phyloP scores from a whole-genome alignment of 2,329 filamentous ascomycete genomes.

The Sporothrix schenckii region DNA sequence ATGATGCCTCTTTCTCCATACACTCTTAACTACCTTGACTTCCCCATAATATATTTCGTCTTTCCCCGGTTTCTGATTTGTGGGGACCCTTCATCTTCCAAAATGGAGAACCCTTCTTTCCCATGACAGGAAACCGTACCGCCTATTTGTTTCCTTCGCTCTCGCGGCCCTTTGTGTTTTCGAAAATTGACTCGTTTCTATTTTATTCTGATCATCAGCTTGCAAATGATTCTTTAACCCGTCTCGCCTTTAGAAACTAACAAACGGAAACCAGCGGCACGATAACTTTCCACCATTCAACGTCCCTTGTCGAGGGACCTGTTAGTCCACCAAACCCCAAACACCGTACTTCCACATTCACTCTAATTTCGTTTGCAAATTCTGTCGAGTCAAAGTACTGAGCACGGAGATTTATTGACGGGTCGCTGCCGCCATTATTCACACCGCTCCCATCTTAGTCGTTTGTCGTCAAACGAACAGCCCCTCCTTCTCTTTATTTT shows the following conservation, averaged over 20 bases:
- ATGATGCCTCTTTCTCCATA: not conserved
- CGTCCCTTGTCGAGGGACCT: not conserved
- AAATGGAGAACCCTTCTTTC: not conserved
- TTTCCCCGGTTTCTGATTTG: not conserved
- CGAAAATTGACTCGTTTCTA: not conserved
- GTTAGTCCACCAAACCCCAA: not conserved
- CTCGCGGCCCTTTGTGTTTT: not conserved
- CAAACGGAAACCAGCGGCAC: not conserved
- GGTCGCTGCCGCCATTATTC: constrained; percentile 15
- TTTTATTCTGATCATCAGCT: not conserved
- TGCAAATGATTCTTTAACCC: not conserved
- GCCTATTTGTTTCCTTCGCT: not conserved
- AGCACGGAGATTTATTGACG: not conserved
- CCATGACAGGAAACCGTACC: not conserved
- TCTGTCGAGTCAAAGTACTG: not conserved
- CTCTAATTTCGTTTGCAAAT: not conserved
- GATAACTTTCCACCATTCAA: constrained; percentile 16
- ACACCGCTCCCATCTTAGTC: constrained; percentile 31
- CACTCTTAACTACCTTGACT: not conserved
- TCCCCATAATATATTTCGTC: constrained; percentile 6
- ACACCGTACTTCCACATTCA: not conserved
- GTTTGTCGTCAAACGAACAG: constrained; percentile 25
- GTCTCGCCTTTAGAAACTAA: not conserved
- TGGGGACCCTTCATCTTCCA: not conserved
- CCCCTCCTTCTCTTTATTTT: constrained; percentile 7